phyloP scores from a whole-genome alignment of 164 flowering plant species.

The Magnolia kwangsiensis region DNA sequence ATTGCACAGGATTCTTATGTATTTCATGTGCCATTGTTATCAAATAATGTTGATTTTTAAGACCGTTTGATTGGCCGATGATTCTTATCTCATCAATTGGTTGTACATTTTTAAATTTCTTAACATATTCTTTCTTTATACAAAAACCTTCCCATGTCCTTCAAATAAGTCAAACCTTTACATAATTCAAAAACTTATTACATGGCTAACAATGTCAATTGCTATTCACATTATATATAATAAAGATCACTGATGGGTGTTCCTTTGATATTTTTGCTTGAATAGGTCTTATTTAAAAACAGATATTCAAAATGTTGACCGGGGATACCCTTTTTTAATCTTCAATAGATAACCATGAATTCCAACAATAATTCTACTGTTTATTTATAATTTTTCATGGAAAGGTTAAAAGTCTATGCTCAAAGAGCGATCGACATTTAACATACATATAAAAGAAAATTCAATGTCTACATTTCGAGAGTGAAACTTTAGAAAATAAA shows the following conservation, averaged over 20 bases:
- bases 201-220: no score
- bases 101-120: no score
- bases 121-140: no score
- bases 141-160: no score
- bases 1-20: no score
- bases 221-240: neutral
- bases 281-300: neutral
- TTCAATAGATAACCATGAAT: neutral
- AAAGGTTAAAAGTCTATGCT: neutral
- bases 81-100: no score
- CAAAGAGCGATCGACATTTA: neutral
- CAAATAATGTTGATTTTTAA: no score
- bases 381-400: neutral
- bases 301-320: no score
- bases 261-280: neutral
- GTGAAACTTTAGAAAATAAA: neutral
- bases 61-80: no score
- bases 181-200: no score
- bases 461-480: neutral
- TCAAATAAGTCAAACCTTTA: no score
- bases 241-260: neutral
- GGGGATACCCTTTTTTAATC: neutral
- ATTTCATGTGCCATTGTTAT: no score
- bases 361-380: neutral
- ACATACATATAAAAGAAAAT: neutral